A percentile compares a stretch with the other conserved stretches of the same genome.
Evolutionary conservation across 352 stramenopile species (phyloP).

Genomic region (Thraustochytrium sp.): DNA sequence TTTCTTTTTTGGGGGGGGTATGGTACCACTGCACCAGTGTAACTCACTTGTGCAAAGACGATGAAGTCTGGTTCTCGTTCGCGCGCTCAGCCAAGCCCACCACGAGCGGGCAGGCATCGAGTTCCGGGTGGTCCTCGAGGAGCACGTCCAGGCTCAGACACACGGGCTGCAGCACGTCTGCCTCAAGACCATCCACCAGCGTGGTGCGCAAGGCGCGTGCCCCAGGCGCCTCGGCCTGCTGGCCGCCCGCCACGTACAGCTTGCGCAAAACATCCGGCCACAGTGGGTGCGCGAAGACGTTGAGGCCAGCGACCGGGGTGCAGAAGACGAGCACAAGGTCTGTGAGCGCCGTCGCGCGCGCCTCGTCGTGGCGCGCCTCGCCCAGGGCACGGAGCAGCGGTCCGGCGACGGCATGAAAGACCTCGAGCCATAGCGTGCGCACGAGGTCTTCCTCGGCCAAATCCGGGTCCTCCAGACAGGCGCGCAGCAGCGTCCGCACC

Average conservation of each 20-base stretch:
- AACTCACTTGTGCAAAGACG: too few relatives aligned
- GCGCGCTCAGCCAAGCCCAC: too few relatives aligned
- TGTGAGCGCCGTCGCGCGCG: not conserved
- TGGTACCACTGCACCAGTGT: too few relatives aligned
- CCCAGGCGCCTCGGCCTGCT: not conserved
- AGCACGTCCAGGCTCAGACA: not conserved
- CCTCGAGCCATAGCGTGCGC: not conserved
- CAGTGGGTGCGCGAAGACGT: not conserved
- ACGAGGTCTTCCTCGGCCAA: not conserved
- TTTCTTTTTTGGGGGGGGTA: too few relatives aligned
- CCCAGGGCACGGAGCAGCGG: not conserved
- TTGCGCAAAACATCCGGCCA: constrained; percentile 1
- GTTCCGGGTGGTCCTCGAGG: not conserved
- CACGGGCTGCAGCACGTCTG: not conserved
- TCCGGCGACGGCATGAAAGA: not conserved
- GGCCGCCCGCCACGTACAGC: not conserved
- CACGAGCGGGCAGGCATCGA: not conserved
- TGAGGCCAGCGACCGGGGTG: not conserved
- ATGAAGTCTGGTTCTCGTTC: too few relatives aligned
- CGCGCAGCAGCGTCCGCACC: not conserved
- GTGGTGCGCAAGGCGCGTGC: not conserved
- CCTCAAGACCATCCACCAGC: not conserved
- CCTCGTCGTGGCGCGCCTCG: not conserved
- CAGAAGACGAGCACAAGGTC: not conserved
- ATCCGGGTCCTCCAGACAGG: not conserved